A percentile compares a stretch with the other conserved stretches of the same genome.
phyloP scores from a whole-genome alignment of 106 monocot genomes.

The Dendrobium chrysotoxum region DNA sequence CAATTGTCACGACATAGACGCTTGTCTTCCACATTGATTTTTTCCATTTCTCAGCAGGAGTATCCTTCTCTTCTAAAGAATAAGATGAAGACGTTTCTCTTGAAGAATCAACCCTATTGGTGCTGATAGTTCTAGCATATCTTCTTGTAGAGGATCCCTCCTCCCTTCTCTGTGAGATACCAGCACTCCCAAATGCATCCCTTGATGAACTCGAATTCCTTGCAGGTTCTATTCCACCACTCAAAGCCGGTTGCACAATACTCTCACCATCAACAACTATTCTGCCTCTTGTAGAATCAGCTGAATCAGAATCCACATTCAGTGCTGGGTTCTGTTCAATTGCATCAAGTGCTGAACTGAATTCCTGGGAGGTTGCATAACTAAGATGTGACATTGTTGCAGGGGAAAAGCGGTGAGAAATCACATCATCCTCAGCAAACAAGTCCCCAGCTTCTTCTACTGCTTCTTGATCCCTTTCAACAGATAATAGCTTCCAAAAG shows the following conservation, averaged over 20 bases:
- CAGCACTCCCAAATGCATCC: neutral
- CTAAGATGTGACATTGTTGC: slow-evolving; percentile 25
- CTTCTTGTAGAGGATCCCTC: slow-evolving; percentile 2
- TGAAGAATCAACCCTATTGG: slow-evolving; percentile 2
- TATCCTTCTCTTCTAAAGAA: slow-evolving; percentile 8
- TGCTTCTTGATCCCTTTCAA: slow-evolving; percentile 18
- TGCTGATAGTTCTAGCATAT: neutral
- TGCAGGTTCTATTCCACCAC: slow-evolving; percentile 3
- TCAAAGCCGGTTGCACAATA: neutral
- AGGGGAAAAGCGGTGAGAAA: slow-evolving; percentile 25
- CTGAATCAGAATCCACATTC: neutral
- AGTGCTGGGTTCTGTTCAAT: neutral
- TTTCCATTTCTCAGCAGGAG: slow-evolving; percentile 18
- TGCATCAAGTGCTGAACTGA: neutral
- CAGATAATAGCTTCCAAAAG: slow-evolving; percentile 29
- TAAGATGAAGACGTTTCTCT: neutral
- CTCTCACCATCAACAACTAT: neutral
- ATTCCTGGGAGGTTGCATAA: neutral
- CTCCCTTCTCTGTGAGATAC: slow-evolving; percentile 11
- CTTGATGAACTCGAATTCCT: neutral
- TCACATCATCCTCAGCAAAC: slow-evolving; percentile 17
- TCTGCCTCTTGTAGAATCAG: neutral
- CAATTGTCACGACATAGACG: slow-evolving; percentile 43
- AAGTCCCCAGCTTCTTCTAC: neutral
- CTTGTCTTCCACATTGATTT: slow-evolving; percentile 29